A percentile compares a stretch with the other conserved stretches of the same genome.
These are phyloP conservation scores for Collybia nuda DNA, from an alignment of 768 basidiomycete species.

Conservation along the genomic window DNA sequence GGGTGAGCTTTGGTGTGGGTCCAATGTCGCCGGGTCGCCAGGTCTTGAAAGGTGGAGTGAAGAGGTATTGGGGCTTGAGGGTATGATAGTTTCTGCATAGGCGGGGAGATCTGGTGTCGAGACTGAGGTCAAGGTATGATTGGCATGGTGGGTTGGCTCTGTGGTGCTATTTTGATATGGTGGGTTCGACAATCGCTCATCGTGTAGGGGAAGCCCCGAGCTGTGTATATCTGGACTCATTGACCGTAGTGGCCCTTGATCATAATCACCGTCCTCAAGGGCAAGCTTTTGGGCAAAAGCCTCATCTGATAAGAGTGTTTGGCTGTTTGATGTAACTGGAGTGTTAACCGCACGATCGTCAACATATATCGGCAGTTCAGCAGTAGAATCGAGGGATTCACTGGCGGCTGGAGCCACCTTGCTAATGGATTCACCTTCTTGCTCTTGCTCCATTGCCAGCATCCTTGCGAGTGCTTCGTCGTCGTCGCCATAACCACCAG, in stretches of 20 bases:
- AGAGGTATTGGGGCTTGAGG: not conserved
- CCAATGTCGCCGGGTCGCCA: no score
- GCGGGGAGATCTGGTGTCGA: not conserved
- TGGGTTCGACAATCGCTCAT: no score
- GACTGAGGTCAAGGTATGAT: not conserved
- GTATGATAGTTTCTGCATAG: not conserved
- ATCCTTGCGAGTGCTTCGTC: constrained; percentile 28
- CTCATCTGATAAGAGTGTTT: not conserved
- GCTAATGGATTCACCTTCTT: not conserved
- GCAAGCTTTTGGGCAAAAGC: constrained; percentile 1
- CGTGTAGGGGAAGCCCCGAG: no score
- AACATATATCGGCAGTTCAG: not conserved
- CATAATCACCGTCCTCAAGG: not conserved
- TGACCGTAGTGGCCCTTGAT: no score
- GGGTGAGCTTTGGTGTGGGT: no score
- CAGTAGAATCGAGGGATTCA: not conserved
- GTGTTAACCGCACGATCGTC: not conserved
- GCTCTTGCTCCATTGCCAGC: constrained; percentile 15
- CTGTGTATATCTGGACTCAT: no score
- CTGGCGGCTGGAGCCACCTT: not conserved
- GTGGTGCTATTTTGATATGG: no score
- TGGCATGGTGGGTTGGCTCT: no score
- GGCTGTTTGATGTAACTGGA: constrained; percentile 2
- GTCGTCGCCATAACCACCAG: constrained; percentile 1
- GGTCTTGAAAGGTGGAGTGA: no score